Base-by-base conservation (phyloP, 352 stramenopile genomes). In the Phytophthora tubulina region DNA sequence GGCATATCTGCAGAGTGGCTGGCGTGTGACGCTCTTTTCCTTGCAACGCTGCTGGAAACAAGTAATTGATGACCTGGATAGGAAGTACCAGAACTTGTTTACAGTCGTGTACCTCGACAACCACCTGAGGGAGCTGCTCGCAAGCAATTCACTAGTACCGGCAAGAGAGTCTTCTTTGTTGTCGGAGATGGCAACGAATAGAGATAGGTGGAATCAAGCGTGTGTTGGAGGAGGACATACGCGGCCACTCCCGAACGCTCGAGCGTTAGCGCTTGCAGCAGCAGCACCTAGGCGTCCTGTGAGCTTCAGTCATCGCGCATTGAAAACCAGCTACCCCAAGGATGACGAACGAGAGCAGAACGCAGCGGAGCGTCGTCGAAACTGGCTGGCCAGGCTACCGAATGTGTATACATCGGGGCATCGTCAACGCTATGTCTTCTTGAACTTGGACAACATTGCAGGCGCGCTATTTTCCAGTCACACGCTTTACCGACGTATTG, bases 21-120 rank as follows among this genome's bases (percentile, higher is more conserved):
- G 60, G 60, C 39, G 32, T 15, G 60, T 68, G 3, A 58, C 60
- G 50, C 36, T 68, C 7, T 60, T 55, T 35, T 68, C 49, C n/a
- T 46, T 68, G 48, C 49, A 60, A 39, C 48, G 49, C 5, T 61
- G 60, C 31, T 68, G 60, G 60, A 68, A 31, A 3, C 36, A 59
- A n/a, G 11, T 10, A 17, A 50, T 67, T 15, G 49, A 68, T 13
- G 60, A 60, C 7, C 30, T 61, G 27, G 17, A 21, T 27, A 52
- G n/a, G 14, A 33, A 6, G 30, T 31, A 52, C 38, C 38, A 17
- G 10, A 21, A 32, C 7, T 38, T 21, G 8, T 69, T 69, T 38
- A 14, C n/a, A 6, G 51, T 63, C 11, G 42, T 63, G 31, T 56
- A 62, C 41, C 5, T 69, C 1, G 62, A 69, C 17, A 6, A 33